Percentiles rank a stretch among this genome's conserved stretches.
Evolutionary conservation across 352 stramenopile genomes (phyloP).

Genomic region (Phytopythium helicoides): DNA sequence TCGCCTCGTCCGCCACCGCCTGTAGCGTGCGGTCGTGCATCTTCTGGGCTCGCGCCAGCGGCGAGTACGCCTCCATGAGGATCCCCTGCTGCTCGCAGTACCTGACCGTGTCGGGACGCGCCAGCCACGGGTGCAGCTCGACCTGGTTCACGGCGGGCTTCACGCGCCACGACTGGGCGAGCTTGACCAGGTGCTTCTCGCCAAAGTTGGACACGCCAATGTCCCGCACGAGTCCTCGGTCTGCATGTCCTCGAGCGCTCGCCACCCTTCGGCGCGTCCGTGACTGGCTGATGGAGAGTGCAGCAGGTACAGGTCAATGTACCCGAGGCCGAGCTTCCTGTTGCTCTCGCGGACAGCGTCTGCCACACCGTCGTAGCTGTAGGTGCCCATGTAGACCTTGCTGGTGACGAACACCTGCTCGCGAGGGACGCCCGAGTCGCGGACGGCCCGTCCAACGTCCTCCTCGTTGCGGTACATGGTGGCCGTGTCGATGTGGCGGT

Average conservation of each 20-base stretch:
- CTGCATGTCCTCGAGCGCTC: constrained; percentile 26
- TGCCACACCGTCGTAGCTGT: constrained; percentile 51
- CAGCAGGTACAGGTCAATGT: constrained; percentile 57
- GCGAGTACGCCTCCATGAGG: constrained; percentile 26
- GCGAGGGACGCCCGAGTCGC: constrained; percentile 48
- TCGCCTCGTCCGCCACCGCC: constrained; percentile 14
- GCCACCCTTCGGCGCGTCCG: constrained; percentile 24
- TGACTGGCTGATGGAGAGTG: constrained; percentile 43
- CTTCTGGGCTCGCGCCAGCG: too few species aligned
- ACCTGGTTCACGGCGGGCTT: constrained; percentile 58
- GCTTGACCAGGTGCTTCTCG: constrained; percentile 58
- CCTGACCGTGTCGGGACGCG: constrained; percentile 26
- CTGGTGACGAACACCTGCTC: constrained; percentile 76
- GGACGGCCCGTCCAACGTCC: constrained; percentile 51
- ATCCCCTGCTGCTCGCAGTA: constrained; percentile 31
- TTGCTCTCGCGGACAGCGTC: constrained; percentile 25
- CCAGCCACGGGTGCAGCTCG: constrained; percentile 43
- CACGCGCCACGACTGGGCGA: constrained; percentile 32
- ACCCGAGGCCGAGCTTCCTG: constrained; percentile 34
- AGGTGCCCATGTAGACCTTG: constrained; percentile 46
- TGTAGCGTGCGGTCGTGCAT: constrained; percentile 18
- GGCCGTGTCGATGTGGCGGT: constrained; percentile 75
- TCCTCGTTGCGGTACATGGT: constrained; percentile 66
- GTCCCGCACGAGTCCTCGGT: constrained; percentile 42
- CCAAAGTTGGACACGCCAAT: constrained; percentile 84